Conservation (phyloP, 2,329 filamentous ascomycete genomes). For the Orbilia blumenaviensis region DNA sequence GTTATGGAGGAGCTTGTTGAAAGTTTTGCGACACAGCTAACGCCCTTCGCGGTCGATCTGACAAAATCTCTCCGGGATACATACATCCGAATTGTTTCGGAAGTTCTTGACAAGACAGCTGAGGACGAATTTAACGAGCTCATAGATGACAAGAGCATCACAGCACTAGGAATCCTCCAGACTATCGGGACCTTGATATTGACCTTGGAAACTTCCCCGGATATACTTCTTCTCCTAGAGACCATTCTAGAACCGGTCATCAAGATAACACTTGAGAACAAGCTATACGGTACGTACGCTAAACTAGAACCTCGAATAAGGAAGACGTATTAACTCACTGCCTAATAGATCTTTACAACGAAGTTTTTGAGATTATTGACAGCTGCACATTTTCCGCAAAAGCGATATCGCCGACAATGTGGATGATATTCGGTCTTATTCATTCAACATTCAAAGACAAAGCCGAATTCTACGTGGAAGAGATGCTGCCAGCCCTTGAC, state of each 20-base stretch:
- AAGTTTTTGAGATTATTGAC: slow-evolving; percentile 98
- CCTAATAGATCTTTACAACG: slow-evolving; percentile 83
- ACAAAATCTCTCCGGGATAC: slow-evolving; percentile 96
- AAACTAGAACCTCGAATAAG: background rate
- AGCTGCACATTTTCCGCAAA: slow-evolving; percentile 99
- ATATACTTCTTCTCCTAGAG: slow-evolving; percentile 92
- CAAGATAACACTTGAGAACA: slow-evolving; percentile 94
- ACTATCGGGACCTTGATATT: slow-evolving; percentile 97
- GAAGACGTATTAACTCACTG: slow-evolving; percentile 54
- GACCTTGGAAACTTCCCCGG: slow-evolving; percentile 94
- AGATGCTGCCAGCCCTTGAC: slow-evolving; percentile 97
- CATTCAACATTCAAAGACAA: slow-evolving; percentile 97
- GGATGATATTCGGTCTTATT: slow-evolving; percentile 96
- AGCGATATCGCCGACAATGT: slow-evolving; percentile 94
- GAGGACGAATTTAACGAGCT: slow-evolving; percentile 88
- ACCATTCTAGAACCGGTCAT: slow-evolving; percentile 97
- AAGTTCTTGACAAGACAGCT: slow-evolving; percentile 85
- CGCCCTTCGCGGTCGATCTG: slow-evolving; percentile 93
- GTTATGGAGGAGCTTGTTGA: slow-evolving; percentile 99
- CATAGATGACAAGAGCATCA: slow-evolving; percentile 94
- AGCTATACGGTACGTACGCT: slow-evolving; percentile 82
- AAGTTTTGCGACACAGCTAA: slow-evolving; percentile 95
- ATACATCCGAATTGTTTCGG: slow-evolving; percentile 90
- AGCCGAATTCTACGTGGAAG: slow-evolving; percentile 95
- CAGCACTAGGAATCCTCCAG: slow-evolving; percentile 91